Conservation (phyloP, 1,139 yeast genomes). For the Yamadazyma spencermartinsiae region DNA sequence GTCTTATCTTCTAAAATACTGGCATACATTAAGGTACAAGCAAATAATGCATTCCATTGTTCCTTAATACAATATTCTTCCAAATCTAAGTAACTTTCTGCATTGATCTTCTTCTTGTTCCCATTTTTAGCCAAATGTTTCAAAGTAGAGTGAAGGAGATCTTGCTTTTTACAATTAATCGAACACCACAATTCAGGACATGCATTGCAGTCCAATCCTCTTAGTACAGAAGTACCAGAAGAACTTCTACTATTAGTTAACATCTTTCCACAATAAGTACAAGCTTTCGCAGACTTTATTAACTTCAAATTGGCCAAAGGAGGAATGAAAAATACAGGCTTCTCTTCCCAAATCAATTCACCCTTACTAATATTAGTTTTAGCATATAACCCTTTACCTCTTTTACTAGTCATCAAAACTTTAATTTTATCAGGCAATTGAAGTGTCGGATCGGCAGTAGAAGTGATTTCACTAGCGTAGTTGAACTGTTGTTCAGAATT, state of each 20-base stretch:
- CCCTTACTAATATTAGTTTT: conserved; percentile 48
- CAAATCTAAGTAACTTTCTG: conserved; percentile 52
- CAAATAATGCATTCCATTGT: conserved; percentile 69
- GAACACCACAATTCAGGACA: conserved; percentile 79
- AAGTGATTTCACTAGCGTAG: conserved; percentile 56
- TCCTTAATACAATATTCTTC: conserved; percentile 65
- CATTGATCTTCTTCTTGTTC: conserved; percentile 36
- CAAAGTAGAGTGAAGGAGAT: conserved; percentile 54
- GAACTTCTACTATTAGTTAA: conserved; percentile 34
- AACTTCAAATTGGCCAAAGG: conserved; percentile 67
- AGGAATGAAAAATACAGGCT: conserved; percentile 68
- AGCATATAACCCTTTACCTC: conserved; percentile 52
- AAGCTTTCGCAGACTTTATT: conserved; percentile 68
- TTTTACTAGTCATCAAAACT: conserved; percentile 38
- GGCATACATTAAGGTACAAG: conserved; percentile 61
- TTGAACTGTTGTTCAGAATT: conserved; percentile 36
- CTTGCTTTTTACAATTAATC: conserved; percentile 54
- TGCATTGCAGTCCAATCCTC: conserved; percentile 65
- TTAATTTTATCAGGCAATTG: conserved; percentile 48
- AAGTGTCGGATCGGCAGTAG: conserved; percentile 51
- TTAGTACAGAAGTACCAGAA: conserved; percentile 33
- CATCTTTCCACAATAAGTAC: conserved; percentile 76
- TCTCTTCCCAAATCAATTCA: conserved; percentile 57
- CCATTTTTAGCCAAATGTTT: conserved; percentile 50
- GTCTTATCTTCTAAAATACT: conserved; percentile 46